Conservation (phyloP, 352 stramenopile species). For the Blastocystis sp. region DNA sequence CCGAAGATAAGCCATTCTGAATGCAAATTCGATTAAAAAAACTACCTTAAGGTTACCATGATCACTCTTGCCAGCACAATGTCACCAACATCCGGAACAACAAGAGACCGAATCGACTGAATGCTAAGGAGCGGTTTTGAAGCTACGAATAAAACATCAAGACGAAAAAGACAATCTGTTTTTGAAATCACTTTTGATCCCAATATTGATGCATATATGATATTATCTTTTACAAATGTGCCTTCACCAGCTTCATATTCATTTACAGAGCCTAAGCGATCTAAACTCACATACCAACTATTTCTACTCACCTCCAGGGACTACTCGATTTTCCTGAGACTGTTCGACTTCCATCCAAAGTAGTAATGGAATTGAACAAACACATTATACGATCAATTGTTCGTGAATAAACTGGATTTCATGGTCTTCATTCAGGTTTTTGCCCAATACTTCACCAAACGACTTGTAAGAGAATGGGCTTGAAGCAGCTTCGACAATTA, state of each 20-base stretch:
- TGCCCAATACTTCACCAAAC: background rate
- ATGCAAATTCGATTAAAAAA: background rate
- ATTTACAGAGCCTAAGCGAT: conserved; percentile 10
- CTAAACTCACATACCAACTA: background rate
- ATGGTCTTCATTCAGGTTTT: background rate
- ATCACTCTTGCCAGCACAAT: conserved; percentile 55
- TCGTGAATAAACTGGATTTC: background rate
- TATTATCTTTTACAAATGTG: conserved; percentile 22
- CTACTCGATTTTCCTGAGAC: background rate
- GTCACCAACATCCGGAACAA: conserved; percentile 57
- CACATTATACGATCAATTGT: background rate
- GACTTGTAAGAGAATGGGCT: background rate
- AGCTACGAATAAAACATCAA: background rate
- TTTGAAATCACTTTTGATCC: background rate
- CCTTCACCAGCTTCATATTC: conserved; percentile 36
- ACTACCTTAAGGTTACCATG: conserved; percentile 2
- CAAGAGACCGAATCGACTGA: background rate
- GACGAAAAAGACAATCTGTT: background rate
- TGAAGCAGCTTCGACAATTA: background rate
- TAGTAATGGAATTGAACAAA: background rate
- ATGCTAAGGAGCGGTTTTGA: background rate
- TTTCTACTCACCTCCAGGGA: conserved; percentile 36
- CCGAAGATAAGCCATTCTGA: conserved; percentile 33
- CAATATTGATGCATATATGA: conserved; percentile 50
- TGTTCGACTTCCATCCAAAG: background rate